Evolutionary conservation across 2,329 filamentous ascomycete genomes (phyloP).

Genomic region (Arthrocladium fulminans): DNA sequence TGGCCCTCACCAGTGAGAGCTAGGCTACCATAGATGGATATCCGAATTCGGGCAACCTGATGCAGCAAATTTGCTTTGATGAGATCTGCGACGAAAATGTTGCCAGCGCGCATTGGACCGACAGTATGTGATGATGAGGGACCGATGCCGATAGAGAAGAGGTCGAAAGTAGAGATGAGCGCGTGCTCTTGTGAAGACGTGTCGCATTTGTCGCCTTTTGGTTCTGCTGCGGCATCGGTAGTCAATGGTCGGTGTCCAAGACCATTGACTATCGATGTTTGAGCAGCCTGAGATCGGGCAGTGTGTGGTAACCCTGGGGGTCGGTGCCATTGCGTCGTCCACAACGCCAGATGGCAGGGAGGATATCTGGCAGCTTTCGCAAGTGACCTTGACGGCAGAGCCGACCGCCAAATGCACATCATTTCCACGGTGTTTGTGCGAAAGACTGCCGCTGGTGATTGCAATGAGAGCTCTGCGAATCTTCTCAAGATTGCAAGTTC

Average conservation of each 20-base stretch:
- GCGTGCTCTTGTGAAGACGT: slow-evolving; percentile 16
- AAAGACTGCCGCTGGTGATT: no score
- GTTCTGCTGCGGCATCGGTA: slow-evolving; percentile 5
- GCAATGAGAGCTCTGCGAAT: neutral
- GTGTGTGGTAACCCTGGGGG: slow-evolving; percentile 1
- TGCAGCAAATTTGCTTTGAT: slow-evolving; percentile 15
- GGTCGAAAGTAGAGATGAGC: slow-evolving; percentile 20
- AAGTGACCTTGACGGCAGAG: slow-evolving; percentile 4
- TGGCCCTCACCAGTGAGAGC: slow-evolving; percentile 14
- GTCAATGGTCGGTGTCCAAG: slow-evolving; percentile 7
- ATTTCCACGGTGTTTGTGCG: neutral
- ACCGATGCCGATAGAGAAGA: slow-evolving; percentile 20
- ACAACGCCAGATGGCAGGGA: neutral
- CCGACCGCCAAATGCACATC: slow-evolving; percentile 1
- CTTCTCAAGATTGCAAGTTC: neutral
- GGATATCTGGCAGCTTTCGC: slow-evolving; percentile 3
- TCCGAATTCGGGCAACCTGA: slow-evolving; percentile 13
- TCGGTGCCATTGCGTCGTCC: slow-evolving; percentile 2
- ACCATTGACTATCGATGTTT: neutral
- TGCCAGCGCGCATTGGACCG: slow-evolving; percentile 19
- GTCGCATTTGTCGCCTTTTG: slow-evolving; percentile 10
- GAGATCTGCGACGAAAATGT: slow-evolving; percentile 19
- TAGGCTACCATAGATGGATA: slow-evolving; percentile 17
- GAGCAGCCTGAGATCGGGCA: slow-evolving; percentile 4
- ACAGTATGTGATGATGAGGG: slow-evolving; percentile 20